phyloP scores from a whole-genome alignment of 805 yeast genomes.

The Kodamaea lidongshanica region DNA sequence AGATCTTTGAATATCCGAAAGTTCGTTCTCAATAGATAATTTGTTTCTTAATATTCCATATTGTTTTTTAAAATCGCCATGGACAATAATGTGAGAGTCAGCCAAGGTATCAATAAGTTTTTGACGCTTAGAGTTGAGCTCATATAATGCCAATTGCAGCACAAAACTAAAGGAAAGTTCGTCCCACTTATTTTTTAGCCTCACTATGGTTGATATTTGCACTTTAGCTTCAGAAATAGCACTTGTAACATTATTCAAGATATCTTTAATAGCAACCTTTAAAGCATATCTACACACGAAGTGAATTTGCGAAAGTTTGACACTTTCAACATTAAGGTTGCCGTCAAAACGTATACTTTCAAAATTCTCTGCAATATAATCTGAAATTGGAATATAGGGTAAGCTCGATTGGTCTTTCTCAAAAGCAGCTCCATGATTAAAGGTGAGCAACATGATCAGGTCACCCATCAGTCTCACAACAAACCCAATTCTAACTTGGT shows the following conservation, averaged over 20 bases:
- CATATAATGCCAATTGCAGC: constrained; percentile 31
- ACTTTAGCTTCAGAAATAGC: constrained; percentile 32
- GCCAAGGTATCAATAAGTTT: constrained; percentile 25
- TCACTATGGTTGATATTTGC: constrained; percentile 30
- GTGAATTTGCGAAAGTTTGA: constrained; percentile 38
- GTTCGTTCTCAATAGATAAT: constrained; percentile 41
- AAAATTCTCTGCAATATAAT: constrained; percentile 32
- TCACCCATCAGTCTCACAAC: constrained; percentile 39
- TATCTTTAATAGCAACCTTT: constrained; percentile 25
- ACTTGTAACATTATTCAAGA: constrained; percentile 30
- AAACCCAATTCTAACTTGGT: constrained; percentile 45
- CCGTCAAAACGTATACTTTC: constrained; percentile 29
- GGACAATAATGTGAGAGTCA: constrained; percentile 20
- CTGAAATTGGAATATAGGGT: constrained; percentile 33
- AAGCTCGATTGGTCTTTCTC: constrained; percentile 18
- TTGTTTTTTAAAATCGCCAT: constrained; percentile 41
- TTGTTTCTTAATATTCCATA: constrained; percentile 42
- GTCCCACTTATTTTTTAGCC: constrained; percentile 35
- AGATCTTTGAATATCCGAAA: constrained; percentile 50
- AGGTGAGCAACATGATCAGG: constrained; percentile 36
- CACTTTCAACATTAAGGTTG: constrained; percentile 30
- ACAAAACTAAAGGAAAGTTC: constrained; percentile 37
- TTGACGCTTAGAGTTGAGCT: constrained; percentile 31
- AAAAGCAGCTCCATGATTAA: constrained; percentile 37
- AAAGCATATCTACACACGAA: constrained; percentile 37